Percentiles rank a stretch among this genome's conserved stretches.
Evolutionary conservation across 2,329 filamentous ascomycete genomes (phyloP).

Genomic region (Epichloe hybrida): DNA sequence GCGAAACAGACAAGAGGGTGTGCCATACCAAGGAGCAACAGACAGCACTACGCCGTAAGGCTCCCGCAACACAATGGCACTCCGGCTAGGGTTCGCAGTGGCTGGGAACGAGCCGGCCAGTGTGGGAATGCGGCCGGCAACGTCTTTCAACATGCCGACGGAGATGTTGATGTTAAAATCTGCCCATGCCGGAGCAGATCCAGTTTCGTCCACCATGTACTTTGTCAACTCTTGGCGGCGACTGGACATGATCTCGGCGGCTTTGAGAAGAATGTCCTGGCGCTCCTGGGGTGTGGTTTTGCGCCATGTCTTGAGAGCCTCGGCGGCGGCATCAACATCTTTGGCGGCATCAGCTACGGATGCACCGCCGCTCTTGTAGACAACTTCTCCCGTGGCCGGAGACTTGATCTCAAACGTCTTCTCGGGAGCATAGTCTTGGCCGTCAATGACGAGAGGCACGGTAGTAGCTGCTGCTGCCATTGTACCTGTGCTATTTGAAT

Average conservation of each 20-base stretch:
- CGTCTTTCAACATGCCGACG: slow-evolving; percentile 27
- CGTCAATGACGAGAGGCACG: slow-evolving; percentile 30
- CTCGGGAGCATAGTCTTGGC: slow-evolving; percentile 29
- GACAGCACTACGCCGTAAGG: slow-evolving; percentile 68
- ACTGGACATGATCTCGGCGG: slow-evolving; percentile 48
- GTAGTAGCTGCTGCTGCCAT: not conserved
- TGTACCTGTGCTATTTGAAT: not conserved
- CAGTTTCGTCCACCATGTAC: slow-evolving; percentile 43
- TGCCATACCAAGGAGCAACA: slow-evolving; percentile 63
- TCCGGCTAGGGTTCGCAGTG: slow-evolving; percentile 17
- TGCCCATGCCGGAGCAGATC: slow-evolving; percentile 23
- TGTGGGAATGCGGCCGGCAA: slow-evolving; percentile 28
- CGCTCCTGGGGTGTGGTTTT: slow-evolving; percentile 45
- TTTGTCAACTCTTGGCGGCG: slow-evolving; percentile 45
- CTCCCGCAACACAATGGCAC: slow-evolving; percentile 56
- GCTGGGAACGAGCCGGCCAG: slow-evolving; percentile 25
- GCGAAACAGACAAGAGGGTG: not conserved
- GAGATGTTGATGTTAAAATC: slow-evolving; percentile 25
- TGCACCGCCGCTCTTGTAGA: slow-evolving; percentile 43
- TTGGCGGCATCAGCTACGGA: slow-evolving; percentile 40
- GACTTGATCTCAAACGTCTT: slow-evolving; percentile 42
- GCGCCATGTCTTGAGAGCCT: slow-evolving; percentile 57
- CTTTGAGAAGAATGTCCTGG: slow-evolving; percentile 56
- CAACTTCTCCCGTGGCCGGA: slow-evolving; percentile 37
- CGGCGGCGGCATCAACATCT: slow-evolving; percentile 41